phyloP scores from a whole-genome alignment of 805 yeast species.

The Candida palmyrensis region DNA sequence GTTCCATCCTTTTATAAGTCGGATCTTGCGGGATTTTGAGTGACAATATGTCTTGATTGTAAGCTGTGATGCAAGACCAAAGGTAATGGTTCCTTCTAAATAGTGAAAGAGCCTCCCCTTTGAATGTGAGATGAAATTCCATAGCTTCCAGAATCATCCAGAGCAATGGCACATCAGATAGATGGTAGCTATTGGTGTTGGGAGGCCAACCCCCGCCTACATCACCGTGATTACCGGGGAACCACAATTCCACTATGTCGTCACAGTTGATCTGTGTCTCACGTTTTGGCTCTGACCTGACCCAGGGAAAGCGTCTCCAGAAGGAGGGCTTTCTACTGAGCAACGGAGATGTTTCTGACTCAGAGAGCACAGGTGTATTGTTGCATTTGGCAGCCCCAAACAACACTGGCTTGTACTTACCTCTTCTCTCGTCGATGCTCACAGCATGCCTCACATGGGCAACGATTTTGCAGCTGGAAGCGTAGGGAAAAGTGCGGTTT shows the following conservation, averaged over 20 bases:
- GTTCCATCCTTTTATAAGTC: neutral
- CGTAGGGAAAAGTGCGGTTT: slow-evolving; percentile 55
- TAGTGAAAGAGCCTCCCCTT: slow-evolving; percentile 31
- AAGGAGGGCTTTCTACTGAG: neutral
- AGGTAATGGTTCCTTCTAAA: slow-evolving; percentile 37
- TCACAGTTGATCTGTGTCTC: slow-evolving; percentile 12
- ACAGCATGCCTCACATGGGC: slow-evolving; percentile 63
- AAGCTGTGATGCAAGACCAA: slow-evolving; percentile 39
- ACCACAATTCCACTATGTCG: slow-evolving; percentile 52
- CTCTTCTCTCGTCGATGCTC: slow-evolving; percentile 62
- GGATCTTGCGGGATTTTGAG: slow-evolving; percentile 3
- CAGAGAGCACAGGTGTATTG: neutral
- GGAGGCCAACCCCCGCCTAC: slow-evolving; percentile 64
- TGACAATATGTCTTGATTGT: slow-evolving; percentile 47
- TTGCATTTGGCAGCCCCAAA: slow-evolving; percentile 31
- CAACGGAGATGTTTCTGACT: neutral
- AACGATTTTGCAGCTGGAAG: slow-evolving; percentile 46
- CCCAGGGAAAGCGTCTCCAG: slow-evolving; percentile 4
- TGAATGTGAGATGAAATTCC: slow-evolving; percentile 45
- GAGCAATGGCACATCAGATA: slow-evolving; percentile 49
- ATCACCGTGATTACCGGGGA: slow-evolving; percentile 67
- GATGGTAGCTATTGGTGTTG: slow-evolving; percentile 37
- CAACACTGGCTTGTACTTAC: slow-evolving; percentile 55
- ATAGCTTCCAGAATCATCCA: slow-evolving; percentile 59
- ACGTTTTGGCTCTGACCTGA: too few species aligned